These are phyloP conservation scores for Lactifluus hygrophoroides DNA, from an alignment of 768 basidiomycete genomes.

Conservation along the genomic window DNA sequence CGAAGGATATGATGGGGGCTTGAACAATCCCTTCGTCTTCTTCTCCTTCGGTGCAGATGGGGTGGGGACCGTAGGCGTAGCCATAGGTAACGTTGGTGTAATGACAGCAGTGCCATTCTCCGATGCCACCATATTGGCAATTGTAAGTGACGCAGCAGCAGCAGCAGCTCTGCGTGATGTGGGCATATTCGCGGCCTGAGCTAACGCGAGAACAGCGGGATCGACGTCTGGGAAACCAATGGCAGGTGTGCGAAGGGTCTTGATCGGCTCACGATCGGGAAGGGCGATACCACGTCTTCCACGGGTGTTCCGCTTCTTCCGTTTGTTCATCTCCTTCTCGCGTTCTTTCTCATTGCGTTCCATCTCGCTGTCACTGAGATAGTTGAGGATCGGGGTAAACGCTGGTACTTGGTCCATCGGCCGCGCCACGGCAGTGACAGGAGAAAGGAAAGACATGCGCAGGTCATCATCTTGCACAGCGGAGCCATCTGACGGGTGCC, in stretches of 20 bases:
- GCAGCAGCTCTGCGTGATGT: conserved; percentile 79
- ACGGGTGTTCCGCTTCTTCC: conserved; percentile 78
- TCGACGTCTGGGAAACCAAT: conserved; percentile 78
- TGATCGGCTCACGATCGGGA: conserved; percentile 87
- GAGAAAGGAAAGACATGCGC: conserved; percentile 79
- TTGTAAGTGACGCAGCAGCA: conserved; percentile 72
- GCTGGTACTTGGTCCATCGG: conserved; percentile 67
- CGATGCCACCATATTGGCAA: conserved; percentile 86
- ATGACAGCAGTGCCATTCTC: conserved; percentile 68
- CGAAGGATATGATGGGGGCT: conserved; percentile 51
- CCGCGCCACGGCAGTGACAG: conserved; percentile 61
- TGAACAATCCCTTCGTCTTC: conserved; percentile 65
- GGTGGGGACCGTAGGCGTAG: conserved; percentile 28
- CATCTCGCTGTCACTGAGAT: conserved; percentile 82
- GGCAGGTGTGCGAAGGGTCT: conserved; percentile 86
- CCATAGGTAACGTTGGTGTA: conserved; percentile 37
- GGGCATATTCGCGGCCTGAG: conserved; percentile 56
- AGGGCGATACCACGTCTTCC: conserved; percentile 71
- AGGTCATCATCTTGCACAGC: conserved; percentile 85
- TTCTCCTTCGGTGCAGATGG: conserved; percentile 49
- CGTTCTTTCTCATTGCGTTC: conserved; percentile 86
- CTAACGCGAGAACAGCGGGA: conserved; percentile 57
- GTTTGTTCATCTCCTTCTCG: conserved; percentile 85
- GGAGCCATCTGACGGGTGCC: conserved; percentile 76
- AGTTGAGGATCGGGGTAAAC: conserved; percentile 85